Evolutionary conservation across 495 filamentous ascomycete genomes (phyloP).

Genomic region (Penicilliopsis zonata): DNA sequence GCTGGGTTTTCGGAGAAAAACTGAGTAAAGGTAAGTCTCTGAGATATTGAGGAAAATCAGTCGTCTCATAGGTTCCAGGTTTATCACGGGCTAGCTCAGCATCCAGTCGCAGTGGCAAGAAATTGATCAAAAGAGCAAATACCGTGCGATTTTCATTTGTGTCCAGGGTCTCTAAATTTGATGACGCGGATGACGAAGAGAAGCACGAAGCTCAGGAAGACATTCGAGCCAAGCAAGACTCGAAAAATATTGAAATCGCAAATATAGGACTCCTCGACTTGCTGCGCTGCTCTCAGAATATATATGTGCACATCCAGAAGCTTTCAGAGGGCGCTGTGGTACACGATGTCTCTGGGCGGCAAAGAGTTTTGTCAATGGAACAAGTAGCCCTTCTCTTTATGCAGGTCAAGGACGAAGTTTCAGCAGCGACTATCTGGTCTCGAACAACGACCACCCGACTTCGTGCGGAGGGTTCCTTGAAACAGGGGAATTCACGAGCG

Average conservation of each 20-base stretch:
- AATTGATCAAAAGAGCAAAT: conserved; percentile 16
- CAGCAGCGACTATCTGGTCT: conserved; percentile 9
- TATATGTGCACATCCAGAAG: conserved; percentile 15
- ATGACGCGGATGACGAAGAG: conserved; percentile 5
- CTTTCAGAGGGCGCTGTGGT: conserved; percentile 13
- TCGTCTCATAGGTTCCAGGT: conserved; percentile 5
- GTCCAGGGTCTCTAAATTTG: conserved; percentile 10
- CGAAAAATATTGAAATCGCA: conserved; percentile 4
- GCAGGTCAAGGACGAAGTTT: conserved; percentile 11
- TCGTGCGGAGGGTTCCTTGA: conserved; percentile 11
- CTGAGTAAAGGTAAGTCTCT: conserved; percentile 9
- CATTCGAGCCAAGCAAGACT: conserved; percentile 3
- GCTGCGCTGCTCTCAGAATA: conserved; percentile 10
- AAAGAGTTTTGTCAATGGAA: conserved; percentile 16
- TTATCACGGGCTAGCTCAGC: conserved; percentile 12
- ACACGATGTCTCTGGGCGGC: conserved; percentile 17
- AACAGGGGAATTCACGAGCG: conserved; percentile 8
- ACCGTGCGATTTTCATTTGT: conserved; percentile 20
- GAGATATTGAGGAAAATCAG: background rate
- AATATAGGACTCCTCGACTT: conserved; percentile 11
- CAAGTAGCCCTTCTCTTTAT: conserved; percentile 16
- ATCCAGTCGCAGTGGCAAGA: conserved; percentile 9
- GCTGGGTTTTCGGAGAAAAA: conserved; percentile 14
- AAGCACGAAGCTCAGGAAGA: conserved; percentile 6
- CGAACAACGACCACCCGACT: conserved; percentile 6